Conservation (phyloP, 768 basidiomycete genomes). For the Mycena belliarum region DNA sequence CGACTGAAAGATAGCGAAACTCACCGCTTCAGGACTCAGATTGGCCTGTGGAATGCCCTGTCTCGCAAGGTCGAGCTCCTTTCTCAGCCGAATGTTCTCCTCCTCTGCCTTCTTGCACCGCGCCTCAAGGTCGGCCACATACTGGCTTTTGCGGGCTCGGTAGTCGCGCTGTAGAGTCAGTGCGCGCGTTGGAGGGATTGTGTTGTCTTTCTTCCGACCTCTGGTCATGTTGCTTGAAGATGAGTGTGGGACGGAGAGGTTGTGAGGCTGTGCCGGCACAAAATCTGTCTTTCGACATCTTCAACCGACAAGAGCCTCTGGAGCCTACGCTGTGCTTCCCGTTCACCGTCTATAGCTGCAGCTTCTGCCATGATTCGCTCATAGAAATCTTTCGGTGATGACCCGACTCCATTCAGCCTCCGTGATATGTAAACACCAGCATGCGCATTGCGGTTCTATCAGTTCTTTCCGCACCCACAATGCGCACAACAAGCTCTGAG, state of each 20-base stretch:
- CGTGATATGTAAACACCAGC: too few relatives aligned
- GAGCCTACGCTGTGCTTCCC: too few relatives aligned
- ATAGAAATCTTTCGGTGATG: too few relatives aligned
- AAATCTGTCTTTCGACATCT: too few relatives aligned
- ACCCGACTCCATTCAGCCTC: too few relatives aligned
- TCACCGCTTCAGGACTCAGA: slow-evolving; percentile 5
- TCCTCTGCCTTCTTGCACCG: slow-evolving; percentile 54
- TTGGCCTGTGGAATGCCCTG: slow-evolving; percentile 37
- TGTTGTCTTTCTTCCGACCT: slow-evolving; percentile 65
- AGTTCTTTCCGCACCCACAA: background rate
- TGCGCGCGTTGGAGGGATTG: slow-evolving; percentile 58
- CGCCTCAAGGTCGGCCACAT: slow-evolving; percentile 57
- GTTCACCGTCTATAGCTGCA: too few relatives aligned
- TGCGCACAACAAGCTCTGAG: slow-evolving; percentile 34
- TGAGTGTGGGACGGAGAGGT: too few relatives aligned
- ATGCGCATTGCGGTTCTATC: too few relatives aligned
- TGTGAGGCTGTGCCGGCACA: too few relatives aligned
- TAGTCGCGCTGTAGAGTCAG: slow-evolving; percentile 67
- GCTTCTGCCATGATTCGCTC: too few relatives aligned
- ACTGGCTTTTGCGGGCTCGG: slow-evolving; percentile 59
- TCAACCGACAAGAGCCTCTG: too few relatives aligned
- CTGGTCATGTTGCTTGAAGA: slow-evolving; percentile 46
- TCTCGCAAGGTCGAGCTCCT: slow-evolving; percentile 47
- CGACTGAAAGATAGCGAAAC: background rate
- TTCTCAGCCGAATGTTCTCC: slow-evolving; percentile 52